Evolutionary conservation across 257 asterid genomes (phyloP).

Genomic region (Knoxia roxburghii): DNA sequence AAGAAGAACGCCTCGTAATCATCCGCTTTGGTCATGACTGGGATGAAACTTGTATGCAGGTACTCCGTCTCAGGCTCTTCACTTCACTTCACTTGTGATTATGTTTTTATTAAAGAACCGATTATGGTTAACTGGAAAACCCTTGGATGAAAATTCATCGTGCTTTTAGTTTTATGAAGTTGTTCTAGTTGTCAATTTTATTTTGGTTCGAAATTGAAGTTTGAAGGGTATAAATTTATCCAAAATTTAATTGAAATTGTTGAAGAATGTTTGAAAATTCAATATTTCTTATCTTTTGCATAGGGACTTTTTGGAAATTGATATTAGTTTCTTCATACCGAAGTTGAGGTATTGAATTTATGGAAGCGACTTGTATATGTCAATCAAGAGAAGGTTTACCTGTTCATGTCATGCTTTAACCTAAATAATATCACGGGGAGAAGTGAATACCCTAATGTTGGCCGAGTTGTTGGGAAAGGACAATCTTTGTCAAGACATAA

Average conservation of each 20-base stretch:
- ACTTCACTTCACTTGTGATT: not conserved
- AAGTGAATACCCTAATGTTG: not conserved
- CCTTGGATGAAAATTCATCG: not conserved
- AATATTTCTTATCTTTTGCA: no score
- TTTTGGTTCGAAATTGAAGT: not conserved
- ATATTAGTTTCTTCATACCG: not conserved
- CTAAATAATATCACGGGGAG: not conserved
- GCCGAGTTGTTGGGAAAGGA: not conserved
- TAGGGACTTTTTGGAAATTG: not conserved
- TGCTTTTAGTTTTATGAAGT: not conserved
- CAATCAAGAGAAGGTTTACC: not conserved
- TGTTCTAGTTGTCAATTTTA: not conserved
- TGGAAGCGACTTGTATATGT: not conserved
- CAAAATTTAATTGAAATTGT: not conserved
- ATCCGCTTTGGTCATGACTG: slow-evolving; percentile 95
- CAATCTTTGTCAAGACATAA: not conserved
- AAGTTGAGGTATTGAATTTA: not conserved
- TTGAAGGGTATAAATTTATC: not conserved
- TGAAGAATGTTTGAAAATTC: no score
- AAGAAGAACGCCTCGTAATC: slow-evolving; percentile 91
- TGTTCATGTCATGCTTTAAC: not conserved
- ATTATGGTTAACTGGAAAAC: not conserved
- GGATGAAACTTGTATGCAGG: slow-evolving; percentile 99
- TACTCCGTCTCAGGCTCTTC: not conserved
- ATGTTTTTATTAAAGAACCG: not conserved